Percentiles rank a stretch among this genome's conserved stretches.
phyloP scores from a whole-genome alignment of 495 filamentous ascomycete species.

The Penicillium lagena region DNA sequence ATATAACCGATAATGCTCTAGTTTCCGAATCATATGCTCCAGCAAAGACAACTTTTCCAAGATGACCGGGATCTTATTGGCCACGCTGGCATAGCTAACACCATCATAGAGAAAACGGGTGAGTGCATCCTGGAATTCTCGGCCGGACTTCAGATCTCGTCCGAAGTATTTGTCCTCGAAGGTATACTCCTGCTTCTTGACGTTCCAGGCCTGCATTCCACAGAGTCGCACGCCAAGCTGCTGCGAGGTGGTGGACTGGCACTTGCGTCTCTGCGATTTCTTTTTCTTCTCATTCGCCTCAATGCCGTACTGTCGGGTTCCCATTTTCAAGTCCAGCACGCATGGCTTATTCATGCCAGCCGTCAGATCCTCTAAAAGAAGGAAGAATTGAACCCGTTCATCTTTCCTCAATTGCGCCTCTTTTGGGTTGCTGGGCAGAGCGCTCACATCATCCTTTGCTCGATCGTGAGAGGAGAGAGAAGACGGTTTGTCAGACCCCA shows the following conservation, averaged over 20 bases:
- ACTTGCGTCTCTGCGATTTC: slow-evolving; percentile 86
- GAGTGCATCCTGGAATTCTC: slow-evolving; percentile 84
- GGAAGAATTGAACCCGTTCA: slow-evolving; percentile 81
- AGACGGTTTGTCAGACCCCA: slow-evolving; percentile 1
- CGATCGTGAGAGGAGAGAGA: not conserved
- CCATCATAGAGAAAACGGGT: slow-evolving; percentile 89
- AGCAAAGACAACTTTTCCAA: slow-evolving; percentile 74
- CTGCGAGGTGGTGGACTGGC: slow-evolving; percentile 83
- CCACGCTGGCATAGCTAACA: slow-evolving; percentile 67
- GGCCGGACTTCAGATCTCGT: slow-evolving; percentile 77
- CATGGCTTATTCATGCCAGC: slow-evolving; percentile 95
- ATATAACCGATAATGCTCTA: slow-evolving; percentile 90
- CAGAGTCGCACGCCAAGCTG: slow-evolving; percentile 90
- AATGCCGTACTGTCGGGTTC: slow-evolving; percentile 96
- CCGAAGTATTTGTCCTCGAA: slow-evolving; percentile 99
- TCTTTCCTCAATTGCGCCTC: slow-evolving; percentile 66
- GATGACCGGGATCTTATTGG: slow-evolving; percentile 79
- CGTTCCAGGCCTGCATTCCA: slow-evolving; percentile 94
- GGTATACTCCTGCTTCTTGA: slow-evolving; percentile 69
- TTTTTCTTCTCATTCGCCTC: slow-evolving; percentile 89
- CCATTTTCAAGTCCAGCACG: slow-evolving; percentile 98
- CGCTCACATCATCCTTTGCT: slow-evolving; percentile 5
- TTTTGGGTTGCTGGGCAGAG: slow-evolving; percentile 63
- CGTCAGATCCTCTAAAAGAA: slow-evolving; percentile 93
- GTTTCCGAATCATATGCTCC: slow-evolving; percentile 70